Evolutionary conservation across 257 asterid species (phyloP).

Genomic region (Solanum appendiculatum): DNA sequence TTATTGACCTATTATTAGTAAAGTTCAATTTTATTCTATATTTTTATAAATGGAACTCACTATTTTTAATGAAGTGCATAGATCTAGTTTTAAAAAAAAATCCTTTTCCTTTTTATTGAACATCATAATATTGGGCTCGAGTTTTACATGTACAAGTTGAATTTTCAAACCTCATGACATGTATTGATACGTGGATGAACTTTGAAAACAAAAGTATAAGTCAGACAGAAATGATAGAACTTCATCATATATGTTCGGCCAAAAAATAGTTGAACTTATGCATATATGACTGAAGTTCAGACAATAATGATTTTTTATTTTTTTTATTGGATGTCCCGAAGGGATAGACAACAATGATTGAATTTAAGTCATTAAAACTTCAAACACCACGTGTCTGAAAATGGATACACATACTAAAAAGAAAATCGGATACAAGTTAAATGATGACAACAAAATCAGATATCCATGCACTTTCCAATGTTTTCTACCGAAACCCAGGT

Average conservation of each 20-base stretch:
- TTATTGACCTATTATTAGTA: not conserved
- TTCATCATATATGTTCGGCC: not conserved
- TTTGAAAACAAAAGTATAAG: not conserved
- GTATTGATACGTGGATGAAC: not conserved
- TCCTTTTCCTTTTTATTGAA: not conserved
- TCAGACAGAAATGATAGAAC: not conserved
- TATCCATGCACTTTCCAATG: not conserved
- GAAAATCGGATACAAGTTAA: not conserved
- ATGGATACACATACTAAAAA: not conserved
- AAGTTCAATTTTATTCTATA: not conserved
- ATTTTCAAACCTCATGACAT: not conserved
- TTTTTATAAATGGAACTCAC: not conserved
- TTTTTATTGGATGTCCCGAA: too few relatives aligned
- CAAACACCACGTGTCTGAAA: not conserved
- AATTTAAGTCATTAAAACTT: not conserved
- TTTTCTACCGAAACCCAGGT: not conserved
- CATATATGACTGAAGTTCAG: not conserved
- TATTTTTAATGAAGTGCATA: not conserved
- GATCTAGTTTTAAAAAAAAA: not conserved
- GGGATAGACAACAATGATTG: not conserved
- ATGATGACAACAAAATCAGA: not conserved
- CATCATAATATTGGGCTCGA: not conserved
- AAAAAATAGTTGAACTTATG: not conserved
- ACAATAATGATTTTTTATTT: not conserved
- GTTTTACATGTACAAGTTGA: not conserved